Evolutionary conservation across 345 rosid genomes (phyloP).

Genomic region (Ceriops zippeliana): DNA sequence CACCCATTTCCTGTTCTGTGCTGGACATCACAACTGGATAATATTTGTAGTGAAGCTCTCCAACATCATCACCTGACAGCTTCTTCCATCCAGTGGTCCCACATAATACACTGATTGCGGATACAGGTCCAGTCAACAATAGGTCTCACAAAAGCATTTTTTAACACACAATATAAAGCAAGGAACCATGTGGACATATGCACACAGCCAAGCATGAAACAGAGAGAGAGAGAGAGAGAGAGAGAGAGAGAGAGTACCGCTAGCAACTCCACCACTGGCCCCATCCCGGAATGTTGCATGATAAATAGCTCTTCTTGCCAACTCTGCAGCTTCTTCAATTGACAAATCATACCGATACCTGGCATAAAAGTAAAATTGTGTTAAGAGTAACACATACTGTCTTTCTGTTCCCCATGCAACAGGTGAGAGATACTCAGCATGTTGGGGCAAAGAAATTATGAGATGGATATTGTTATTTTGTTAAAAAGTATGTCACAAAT

Average conservation of each 20-base stretch:
- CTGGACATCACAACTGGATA: slow-evolving; percentile 55
- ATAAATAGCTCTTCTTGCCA: slow-evolving; percentile 93
- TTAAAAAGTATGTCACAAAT: neutral
- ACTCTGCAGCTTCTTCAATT: slow-evolving; percentile 84
- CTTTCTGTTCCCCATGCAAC: neutral
- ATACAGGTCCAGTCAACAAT: neutral
- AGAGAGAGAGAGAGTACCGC: slow-evolving; percentile 52
- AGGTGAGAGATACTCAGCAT: neutral
- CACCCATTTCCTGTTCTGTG: slow-evolving; percentile 89
- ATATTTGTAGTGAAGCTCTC: slow-evolving; percentile 86
- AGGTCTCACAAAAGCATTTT: neutral
- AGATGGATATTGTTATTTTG: neutral
- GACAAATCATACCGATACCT: slow-evolving; percentile 88
- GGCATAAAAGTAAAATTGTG: neutral
- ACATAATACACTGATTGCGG: slow-evolving; percentile 74
- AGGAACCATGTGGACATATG: neutral
- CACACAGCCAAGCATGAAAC: neutral
- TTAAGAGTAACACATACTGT: neutral
- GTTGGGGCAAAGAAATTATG: neutral
- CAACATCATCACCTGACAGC: slow-evolving; percentile 95
- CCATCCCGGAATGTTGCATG: slow-evolving; percentile 99
- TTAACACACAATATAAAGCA: neutral
- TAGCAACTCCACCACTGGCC: slow-evolving; percentile 99
- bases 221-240: neutral
- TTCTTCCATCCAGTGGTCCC: slow-evolving; percentile 97